Conservation (phyloP, 2,329 filamentous ascomycete species). For the Cladophialophora psammophila region DNA sequence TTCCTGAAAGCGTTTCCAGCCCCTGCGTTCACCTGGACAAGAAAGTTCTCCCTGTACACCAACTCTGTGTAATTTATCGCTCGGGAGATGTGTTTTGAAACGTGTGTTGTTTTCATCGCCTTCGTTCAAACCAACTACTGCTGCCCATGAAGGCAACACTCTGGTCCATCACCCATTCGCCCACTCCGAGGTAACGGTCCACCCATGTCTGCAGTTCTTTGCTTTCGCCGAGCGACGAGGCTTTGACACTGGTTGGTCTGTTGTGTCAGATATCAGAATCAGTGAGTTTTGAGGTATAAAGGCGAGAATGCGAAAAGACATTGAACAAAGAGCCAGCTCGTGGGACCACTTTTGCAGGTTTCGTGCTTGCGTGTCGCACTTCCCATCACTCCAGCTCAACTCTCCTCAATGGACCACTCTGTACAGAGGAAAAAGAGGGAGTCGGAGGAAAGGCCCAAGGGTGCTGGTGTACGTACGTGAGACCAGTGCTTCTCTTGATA, state of each 20-base stretch:
- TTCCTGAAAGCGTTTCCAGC: neutral
- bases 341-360: neutral
- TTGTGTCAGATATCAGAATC: constrained; percentile 32
- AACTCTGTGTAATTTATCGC: neutral
- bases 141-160: constrained; percentile 89
- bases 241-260: constrained; percentile 74
- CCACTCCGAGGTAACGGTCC: constrained; percentile 89
- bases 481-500: constrained; percentile 94
- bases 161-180: constrained; percentile 98
- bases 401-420: neutral
- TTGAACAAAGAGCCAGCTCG: neutral
- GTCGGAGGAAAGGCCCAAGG: constrained; percentile 44
- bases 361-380: neutral
- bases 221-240: constrained; percentile 82
- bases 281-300: constrained; percentile 31
- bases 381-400: neutral
- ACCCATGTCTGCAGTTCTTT: constrained; percentile 87
- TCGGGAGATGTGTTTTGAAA: neutral
- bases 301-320: neutral
- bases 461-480: constrained; percentile 82
- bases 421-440: neutral
- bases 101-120: constrained; percentile 63
- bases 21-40: neutral
- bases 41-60: neutral
- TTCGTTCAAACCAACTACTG: constrained; percentile 90